phyloP scores from a whole-genome alignment of 2,329 filamentous ascomycete genomes.

The Xylaria multiplex region DNA sequence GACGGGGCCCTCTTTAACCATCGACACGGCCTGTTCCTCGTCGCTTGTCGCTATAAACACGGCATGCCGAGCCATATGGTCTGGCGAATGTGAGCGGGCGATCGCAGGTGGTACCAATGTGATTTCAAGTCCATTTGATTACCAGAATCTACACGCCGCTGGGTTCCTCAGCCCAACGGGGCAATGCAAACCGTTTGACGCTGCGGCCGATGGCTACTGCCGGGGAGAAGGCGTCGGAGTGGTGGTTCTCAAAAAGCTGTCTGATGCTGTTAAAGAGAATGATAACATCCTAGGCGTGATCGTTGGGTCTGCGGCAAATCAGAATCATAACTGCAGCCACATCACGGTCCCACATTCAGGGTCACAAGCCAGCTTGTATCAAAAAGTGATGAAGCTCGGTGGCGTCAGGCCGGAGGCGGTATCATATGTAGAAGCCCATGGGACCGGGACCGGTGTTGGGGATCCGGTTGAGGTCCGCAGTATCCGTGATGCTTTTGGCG shows the following conservation, averaged over 20 bases:
- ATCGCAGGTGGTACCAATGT: conserved; percentile 51
- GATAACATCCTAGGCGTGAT: conserved; percentile 58
- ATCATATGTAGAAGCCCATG: conserved; percentile 32
- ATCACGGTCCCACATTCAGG: conserved; percentile 54
- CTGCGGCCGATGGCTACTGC: conserved; percentile 62
- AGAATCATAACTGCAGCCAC: conserved; percentile 54
- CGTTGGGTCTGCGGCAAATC: conserved; percentile 52
- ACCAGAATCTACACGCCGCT: conserved; percentile 43
- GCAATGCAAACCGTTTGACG: conserved; percentile 52
- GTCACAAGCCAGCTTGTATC: conserved; percentile 49
- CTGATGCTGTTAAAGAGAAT: conserved; percentile 57
- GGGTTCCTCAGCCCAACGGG: conserved; percentile 47
- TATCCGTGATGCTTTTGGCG: conserved; percentile 30
- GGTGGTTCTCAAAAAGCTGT: conserved; percentile 60
- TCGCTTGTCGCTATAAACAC: conserved; percentile 52
- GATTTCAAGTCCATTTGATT: conserved; percentile 47
- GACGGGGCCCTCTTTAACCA: conserved; percentile 47
- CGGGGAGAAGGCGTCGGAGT: conserved; percentile 60
- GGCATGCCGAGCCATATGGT: conserved; percentile 49
- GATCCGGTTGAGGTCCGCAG: conserved; percentile 32
- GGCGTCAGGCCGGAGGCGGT: conserved; percentile 43
- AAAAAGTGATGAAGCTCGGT: conserved; percentile 45
- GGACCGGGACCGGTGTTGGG: conserved; percentile 28
- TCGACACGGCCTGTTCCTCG: conserved; percentile 54
- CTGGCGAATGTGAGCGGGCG: conserved; percentile 48